phyloP scores from a whole-genome alignment of 495 filamentous ascomycete species.

The Neurospora cerealis region DNA sequence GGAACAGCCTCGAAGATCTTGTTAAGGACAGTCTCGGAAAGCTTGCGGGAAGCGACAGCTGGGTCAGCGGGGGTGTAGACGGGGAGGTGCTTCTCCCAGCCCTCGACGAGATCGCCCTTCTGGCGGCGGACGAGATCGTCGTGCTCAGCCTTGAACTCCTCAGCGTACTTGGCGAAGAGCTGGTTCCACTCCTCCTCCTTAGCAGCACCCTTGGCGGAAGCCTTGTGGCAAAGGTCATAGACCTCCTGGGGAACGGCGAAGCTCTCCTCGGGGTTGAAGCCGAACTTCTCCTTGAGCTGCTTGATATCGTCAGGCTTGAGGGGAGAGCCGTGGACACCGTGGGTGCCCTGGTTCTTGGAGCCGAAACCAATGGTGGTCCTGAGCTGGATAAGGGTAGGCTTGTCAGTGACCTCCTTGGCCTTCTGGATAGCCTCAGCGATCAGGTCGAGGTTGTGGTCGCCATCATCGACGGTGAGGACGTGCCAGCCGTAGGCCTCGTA shows the following conservation, averaged over 20 bases:
- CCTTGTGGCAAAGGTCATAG: constrained; percentile 81
- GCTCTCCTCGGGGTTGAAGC: constrained; percentile 87
- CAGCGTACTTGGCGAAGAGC: constrained; percentile 76
- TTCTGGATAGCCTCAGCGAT: constrained; percentile 85
- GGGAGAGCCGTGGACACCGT: constrained; percentile 89
- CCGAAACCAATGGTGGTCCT: constrained; percentile 97
- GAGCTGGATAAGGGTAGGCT: constrained; percentile 94
- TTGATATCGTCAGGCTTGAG: constrained; percentile 89
- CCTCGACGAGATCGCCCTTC: constrained; percentile 77
- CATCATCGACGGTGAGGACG: constrained; percentile 72
- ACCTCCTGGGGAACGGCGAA: constrained; percentile 94
- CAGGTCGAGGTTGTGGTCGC: constrained; percentile 77
- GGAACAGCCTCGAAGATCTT: constrained; percentile 77
- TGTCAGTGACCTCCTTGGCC: constrained; percentile 81
- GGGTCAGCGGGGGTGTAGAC: constrained; percentile 81
- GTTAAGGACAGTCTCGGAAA: constrained; percentile 87
- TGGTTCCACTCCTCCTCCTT: constrained; percentile 93
- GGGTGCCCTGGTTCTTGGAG: constrained; percentile 85
- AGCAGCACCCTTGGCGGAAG: constrained; percentile 73
- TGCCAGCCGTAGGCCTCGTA: constrained; percentile 99
- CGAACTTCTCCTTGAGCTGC: constrained; percentile 85
- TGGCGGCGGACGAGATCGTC: constrained; percentile 77
- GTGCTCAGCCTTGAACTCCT: constrained; percentile 63
- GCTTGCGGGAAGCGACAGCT: constrained; percentile 83
- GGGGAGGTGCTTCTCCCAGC: constrained; percentile 92